These are phyloP conservation scores for Alternaria arborescens DNA, from an alignment of 2,329 filamentous ascomycete genomes.

Conservation along the genomic window DNA sequence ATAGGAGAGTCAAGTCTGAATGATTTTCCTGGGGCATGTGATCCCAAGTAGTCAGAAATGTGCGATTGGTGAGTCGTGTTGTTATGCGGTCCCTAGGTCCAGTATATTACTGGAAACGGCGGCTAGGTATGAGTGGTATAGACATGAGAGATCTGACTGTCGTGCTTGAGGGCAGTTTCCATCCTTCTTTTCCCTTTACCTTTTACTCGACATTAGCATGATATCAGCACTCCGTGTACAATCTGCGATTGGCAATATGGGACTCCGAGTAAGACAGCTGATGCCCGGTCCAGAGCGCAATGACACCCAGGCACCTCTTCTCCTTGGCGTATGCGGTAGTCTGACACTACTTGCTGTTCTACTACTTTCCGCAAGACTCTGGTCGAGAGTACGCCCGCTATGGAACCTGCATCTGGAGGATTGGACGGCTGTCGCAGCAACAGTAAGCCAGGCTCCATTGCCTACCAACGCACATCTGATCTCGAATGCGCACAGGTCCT, in stretches of 20 bases:
- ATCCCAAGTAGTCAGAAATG: not conserved
- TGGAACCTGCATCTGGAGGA: conserved; percentile 29
- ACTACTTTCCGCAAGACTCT: conserved; percentile 31
- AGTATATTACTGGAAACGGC: not conserved
- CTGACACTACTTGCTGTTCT: conserved; percentile 26
- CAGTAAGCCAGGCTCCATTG: conserved; percentile 17
- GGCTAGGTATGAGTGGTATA: not conserved
- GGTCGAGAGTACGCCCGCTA: conserved; percentile 25
- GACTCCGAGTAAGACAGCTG: not conserved
- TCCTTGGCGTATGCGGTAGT: conserved; percentile 31
- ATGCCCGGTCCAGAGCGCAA: conserved; percentile 5
- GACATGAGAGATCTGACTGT: not conserved
- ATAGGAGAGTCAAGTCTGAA: not conserved
- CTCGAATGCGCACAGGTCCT: conserved; percentile 22
- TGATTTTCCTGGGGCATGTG: too few relatives aligned
- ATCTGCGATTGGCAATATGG: not conserved
- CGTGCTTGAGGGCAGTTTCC: not conserved
- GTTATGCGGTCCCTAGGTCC: not conserved
- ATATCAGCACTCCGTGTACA: not conserved
- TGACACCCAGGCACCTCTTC: conserved; percentile 31
- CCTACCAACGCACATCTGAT: not conserved
- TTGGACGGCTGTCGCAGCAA: conserved; percentile 30
- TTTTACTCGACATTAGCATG: not conserved
- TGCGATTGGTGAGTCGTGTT: not conserved
- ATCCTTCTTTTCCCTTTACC: not conserved